A percentile compares a stretch with the other conserved stretches of the same genome.
Evolutionary conservation across 192 early-diverging fungal genomes (phyloP).

Genomic region (Umbelopsis vinacea): DNA sequence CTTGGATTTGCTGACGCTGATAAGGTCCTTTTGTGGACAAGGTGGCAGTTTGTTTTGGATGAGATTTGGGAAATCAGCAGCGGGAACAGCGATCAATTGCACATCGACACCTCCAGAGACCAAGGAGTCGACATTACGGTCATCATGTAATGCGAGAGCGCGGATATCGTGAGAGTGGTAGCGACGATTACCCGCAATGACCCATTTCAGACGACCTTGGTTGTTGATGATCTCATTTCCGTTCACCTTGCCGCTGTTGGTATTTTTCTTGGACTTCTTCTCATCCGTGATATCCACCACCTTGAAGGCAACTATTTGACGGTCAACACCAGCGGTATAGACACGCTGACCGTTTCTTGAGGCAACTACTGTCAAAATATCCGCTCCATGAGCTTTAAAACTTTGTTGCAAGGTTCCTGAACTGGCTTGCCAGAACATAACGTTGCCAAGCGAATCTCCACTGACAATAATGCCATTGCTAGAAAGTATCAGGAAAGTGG

Average conservation of each 20-base stretch:
- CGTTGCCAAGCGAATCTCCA: conserved; percentile 90
- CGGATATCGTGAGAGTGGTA: conserved; percentile 96
- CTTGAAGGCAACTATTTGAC: conserved; percentile 77
- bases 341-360: conserved; percentile 70
- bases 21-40: conserved; percentile 63
- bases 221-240: conserved; percentile 25
- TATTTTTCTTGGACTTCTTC: conserved; percentile 38
- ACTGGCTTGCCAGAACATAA: conserved; percentile 85
- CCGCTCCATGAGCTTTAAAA: conserved; percentile 79
- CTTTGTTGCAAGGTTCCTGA: conserved; percentile 71
- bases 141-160: conserved; percentile 80
- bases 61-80: conserved; percentile 62
- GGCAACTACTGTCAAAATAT: conserved; percentile 84
- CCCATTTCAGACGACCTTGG: conserved; percentile 63
- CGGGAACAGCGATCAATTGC: conserved; percentile 65
- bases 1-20: conserved; percentile 65
- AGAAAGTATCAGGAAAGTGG: neutral
- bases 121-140: conserved; percentile 65
- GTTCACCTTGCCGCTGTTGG: conserved; percentile 22
- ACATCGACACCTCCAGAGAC: conserved; percentile 88
- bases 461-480: conserved; percentile 3
- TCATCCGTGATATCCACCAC: conserved; percentile 48
- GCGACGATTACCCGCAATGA: conserved; percentile 81
- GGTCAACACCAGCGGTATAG: conserved; percentile 90
- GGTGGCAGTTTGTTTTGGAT: conserved; percentile 66